Base-by-base conservation (phyloP, 257 asterid genomes). In the Przewalskia tangutica region DNA sequence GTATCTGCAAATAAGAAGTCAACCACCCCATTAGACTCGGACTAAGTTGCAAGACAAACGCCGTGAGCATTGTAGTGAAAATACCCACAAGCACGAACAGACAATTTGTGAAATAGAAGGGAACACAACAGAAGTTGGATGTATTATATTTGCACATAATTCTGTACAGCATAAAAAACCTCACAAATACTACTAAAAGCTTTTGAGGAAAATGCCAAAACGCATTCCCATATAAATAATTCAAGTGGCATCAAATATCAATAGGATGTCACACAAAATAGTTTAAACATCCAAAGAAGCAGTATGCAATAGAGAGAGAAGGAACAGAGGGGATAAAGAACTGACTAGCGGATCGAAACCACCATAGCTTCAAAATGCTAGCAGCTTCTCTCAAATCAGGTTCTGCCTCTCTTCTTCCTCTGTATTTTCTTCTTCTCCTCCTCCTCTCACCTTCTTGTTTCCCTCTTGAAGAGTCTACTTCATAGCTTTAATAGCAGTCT, bases 1-100 rank as follows among this genome's bases (percentile, higher is more conserved):
- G 91, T 93, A 97, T 83, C 99, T 97, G 85, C 71, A 81, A 82
- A 73, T 86, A 36, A 11, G 77, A 51, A 4, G 20, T 38, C 38
- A 42, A 36, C 38, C 2, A 3, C n/a, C 77, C 58, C 4, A 71
- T 27, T 27, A 27, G 32, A 27, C 32, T 27, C 32, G 1, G 0
- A 27, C 32, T 27, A 50, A 75, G 27, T 75, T 48, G 38, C 79
- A 50, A 51, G 62, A 75, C 12, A 44, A 73, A 75, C 8, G 23
- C 48, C 62, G 7, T 73, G 79, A 73, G 38, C 62, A 75, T 50
- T 51, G n/a, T 7, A 23, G 4, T 50, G 8, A 48, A 12, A 12
- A 50, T 27, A 75, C 14, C 23, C 62, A 75, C 23, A 0, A 50
- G 44, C 62, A 75, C 8, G 1, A 71, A 20, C 38, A 71, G 12